Evolutionary conservation across 2,329 filamentous ascomycete genomes (phyloP).

Genomic region (Xylariales sp.): DNA sequence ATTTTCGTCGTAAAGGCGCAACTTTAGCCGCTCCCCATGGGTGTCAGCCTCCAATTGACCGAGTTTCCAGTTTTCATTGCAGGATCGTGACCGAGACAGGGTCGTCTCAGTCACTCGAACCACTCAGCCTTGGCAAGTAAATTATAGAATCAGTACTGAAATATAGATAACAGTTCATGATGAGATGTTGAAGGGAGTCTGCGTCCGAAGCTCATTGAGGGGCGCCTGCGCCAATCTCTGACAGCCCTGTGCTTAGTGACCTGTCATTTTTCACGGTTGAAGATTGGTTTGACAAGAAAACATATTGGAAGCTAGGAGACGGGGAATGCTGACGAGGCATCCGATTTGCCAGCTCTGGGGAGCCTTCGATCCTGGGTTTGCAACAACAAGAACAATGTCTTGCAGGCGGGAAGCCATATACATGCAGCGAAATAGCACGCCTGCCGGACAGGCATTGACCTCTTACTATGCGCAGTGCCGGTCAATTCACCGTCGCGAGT

Average conservation of each 20-base stretch:
- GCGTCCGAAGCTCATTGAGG: not conserved
- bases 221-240: constrained; percentile 2
- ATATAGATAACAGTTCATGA: not conserved
- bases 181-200: not conserved
- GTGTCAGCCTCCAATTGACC: not conserved
- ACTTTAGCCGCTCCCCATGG: not conserved
- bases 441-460: no score
- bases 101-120: not conserved
- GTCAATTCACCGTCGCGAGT: no score
- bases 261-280: constrained; percentile 4
- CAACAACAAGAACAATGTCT: not conserved
- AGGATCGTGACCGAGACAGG: not conserved
- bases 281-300: not conserved
- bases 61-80: not conserved
- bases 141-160: not conserved
- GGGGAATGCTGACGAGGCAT: not conserved
- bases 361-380: not conserved
- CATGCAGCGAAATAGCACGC: no score
- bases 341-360: constrained; percentile 6
- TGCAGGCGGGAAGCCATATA: no score
- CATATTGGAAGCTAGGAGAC: not conserved
- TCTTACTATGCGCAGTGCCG: no score
- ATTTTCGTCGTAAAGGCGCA: not conserved
- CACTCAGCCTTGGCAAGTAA: not conserved
- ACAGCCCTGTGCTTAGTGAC: constrained; percentile 9